These are phyloP conservation scores for Fusarium sp. DNA, from an alignment of 2,329 filamentous ascomycete species.

Conservation along the genomic window DNA sequence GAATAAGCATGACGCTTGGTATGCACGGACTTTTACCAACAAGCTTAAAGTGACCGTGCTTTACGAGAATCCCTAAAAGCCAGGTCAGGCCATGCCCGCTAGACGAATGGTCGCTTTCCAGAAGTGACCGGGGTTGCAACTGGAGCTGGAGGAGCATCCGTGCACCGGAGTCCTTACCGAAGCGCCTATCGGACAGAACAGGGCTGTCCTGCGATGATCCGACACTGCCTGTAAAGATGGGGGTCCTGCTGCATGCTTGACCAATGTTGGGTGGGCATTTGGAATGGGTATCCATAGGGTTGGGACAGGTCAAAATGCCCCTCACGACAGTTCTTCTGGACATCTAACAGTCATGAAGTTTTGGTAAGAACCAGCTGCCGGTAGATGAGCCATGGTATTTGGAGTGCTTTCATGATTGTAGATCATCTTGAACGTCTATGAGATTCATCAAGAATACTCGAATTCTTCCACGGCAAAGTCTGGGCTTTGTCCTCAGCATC, in stretches of 20 bases:
- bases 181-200: not conserved
- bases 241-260: not conserved
- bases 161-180: not conserved
- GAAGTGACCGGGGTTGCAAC: not conserved
- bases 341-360: not conserved
- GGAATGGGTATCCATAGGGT: not conserved
- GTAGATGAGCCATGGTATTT: not conserved
- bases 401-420: not conserved
- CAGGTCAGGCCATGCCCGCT: not conserved
- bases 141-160: not conserved
- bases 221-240: not conserved
- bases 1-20: not conserved
- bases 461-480: not conserved
- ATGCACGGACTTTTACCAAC: not conserved
- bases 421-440: not conserved
- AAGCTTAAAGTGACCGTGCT: not conserved
- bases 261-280: not conserved
- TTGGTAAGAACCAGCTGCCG: not conserved
- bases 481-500: not conserved
- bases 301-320: not conserved
- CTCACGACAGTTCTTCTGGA: not conserved
- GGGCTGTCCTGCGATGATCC: constrained; percentile 1
- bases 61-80: not conserved
- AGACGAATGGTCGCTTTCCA: not conserved
- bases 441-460: not conserved